phyloP scores from a whole-genome alignment of 2,329 filamentous ascomycete species.

The Aspergillus niger region DNA sequence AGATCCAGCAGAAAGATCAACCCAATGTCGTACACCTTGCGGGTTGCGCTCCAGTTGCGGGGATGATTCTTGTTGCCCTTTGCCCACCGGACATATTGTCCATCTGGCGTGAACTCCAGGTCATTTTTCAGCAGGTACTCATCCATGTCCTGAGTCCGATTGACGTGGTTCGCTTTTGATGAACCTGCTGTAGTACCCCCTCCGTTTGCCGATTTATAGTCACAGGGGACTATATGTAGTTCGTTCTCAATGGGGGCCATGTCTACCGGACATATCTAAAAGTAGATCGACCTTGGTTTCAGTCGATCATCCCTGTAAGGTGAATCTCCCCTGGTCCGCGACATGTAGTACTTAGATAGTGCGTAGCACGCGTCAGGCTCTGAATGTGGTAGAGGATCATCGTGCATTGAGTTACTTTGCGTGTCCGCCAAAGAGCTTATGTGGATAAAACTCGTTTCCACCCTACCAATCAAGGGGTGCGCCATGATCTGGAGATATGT shows the following conservation, averaged over 20 bases:
- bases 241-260: neutral
- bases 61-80: slow-evolving; percentile 23
- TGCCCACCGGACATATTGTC: slow-evolving; percentile 19
- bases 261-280: neutral
- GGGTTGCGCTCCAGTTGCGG: slow-evolving; percentile 23
- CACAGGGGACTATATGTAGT: no score
- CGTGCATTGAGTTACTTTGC: neutral
- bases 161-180: no score
- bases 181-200: no score
- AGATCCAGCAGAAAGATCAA: slow-evolving; percentile 28
- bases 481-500: neutral
- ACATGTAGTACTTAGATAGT: neutral
- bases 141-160: neutral
- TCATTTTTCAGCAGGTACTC: slow-evolving; percentile 9
- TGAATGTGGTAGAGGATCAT: neutral
- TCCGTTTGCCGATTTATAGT: no score
- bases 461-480: neutral
- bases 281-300: neutral
- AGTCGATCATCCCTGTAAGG: neutral
- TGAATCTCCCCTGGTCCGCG: neutral
- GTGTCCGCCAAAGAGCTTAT: neutral
- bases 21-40: slow-evolving; percentile 27
- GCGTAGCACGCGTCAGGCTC: neutral
- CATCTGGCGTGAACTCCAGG: slow-evolving; percentile 20
- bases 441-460: neutral